Conservation (phyloP, 2,329 filamentous ascomycete species). For the Alternaria rosae region DNA sequence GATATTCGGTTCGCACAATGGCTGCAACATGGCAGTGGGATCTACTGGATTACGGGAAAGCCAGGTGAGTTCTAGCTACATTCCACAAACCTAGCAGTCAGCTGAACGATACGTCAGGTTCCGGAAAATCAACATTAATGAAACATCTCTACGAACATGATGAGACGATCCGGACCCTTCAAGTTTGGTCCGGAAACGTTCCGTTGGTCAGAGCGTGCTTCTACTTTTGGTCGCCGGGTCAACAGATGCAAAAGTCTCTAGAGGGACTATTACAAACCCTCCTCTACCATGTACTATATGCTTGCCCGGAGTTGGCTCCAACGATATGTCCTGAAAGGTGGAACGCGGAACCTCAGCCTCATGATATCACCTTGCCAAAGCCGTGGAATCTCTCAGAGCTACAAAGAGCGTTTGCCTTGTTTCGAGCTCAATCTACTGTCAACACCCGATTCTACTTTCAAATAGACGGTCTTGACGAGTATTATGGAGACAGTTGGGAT, state of each 20-base stretch:
- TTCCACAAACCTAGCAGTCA: too few relatives aligned
- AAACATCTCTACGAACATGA: neutral
- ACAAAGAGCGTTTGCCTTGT: rapidly evolving
- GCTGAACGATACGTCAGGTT: too few relatives aligned
- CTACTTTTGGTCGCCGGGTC: conserved; percentile 10
- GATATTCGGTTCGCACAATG: conserved; percentile 20
- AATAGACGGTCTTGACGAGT: neutral
- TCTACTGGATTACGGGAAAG: conserved; percentile 53
- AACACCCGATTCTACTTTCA: neutral
- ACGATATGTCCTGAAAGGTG: rapidly evolving
- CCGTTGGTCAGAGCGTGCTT: neutral
- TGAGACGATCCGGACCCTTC: neutral
- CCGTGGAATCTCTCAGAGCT: neutral
- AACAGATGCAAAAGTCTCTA: neutral
- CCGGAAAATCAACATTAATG: conserved; percentile 59
- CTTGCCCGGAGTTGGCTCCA: neutral
- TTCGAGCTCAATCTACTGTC: rapidly evolving
- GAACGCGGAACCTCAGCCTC: rapidly evolving
- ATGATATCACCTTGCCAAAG: rapidly evolving
- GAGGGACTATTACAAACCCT: conserved; percentile 5
- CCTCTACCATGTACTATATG: neutral
- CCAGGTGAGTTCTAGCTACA: conserved; percentile 47
- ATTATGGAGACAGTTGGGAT: neutral
- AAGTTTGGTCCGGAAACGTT: neutral
- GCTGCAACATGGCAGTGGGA: conserved; percentile 8